Evolutionary conservation across 371 early-diverging fungal species (phyloP).

Genomic region (Mucor ambiguus): DNA sequence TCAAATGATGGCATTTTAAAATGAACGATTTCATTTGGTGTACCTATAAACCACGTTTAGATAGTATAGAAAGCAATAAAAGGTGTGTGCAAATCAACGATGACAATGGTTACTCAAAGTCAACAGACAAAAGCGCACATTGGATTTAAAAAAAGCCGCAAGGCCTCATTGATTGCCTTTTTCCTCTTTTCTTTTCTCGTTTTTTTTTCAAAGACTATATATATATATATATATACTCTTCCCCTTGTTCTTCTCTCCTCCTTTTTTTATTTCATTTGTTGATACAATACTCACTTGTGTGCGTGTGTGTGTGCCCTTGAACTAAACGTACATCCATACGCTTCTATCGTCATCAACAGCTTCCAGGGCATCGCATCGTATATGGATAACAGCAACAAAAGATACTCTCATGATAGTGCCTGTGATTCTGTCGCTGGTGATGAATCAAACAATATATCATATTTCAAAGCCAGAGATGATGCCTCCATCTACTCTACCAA

Average conservation of each 20-base stretch:
- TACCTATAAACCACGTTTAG: no score
- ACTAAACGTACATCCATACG: neutral
- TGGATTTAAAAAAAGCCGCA: no score
- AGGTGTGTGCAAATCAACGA: no score
- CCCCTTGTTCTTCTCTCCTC: neutral
- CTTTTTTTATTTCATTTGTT: neutral
- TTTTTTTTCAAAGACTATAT: neutral
- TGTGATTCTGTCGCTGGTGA: conserved; percentile 8
- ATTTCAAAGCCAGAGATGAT: conserved; percentile 17
- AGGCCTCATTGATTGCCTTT: neutral
- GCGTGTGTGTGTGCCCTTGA: neutral
- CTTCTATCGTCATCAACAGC: neutral
- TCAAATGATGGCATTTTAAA: no score
- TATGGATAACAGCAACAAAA: conserved; percentile 1
- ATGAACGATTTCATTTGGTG: no score
- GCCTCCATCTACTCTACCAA: conserved; percentile 43
- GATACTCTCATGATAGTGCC: conserved; percentile 15
- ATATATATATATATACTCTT: neutral
- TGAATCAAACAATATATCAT: neutral
- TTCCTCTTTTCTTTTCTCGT: neutral
- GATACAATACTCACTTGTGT: neutral
- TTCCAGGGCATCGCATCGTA: neutral
- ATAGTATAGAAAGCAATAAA: no score
- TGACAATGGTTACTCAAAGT: no score
- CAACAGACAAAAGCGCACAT: no score